Evolutionary conservation across 2,329 filamentous ascomycete genomes (phyloP).

Genomic region (Penicillium rolfsii): DNA sequence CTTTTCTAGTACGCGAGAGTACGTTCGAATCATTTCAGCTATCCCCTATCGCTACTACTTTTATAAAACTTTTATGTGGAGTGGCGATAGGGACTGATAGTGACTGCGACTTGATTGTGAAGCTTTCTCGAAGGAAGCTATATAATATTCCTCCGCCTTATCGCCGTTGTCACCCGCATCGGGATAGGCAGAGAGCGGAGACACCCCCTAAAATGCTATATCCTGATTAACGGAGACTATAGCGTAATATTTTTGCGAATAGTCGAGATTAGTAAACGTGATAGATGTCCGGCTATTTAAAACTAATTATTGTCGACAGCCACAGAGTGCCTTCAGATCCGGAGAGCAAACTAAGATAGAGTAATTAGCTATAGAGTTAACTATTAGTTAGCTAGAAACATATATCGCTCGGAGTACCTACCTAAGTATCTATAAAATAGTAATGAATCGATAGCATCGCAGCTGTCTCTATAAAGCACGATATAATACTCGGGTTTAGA

Average conservation of each 20-base stretch:
- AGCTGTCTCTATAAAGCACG: not conserved
- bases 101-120: not conserved
- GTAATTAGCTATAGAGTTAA: not conserved
- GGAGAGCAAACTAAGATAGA: constrained; percentile 3
- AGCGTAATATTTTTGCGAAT: not conserved
- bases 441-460: not conserved
- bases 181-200: not conserved
- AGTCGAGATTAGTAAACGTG: not conserved
- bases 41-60: not conserved
- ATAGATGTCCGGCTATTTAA: constrained; percentile 1
- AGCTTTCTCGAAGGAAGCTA: not conserved
- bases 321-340: not conserved
- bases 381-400: not conserved
- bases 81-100: not conserved
- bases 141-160: not conserved
- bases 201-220: not conserved
- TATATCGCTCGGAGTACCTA: not conserved
- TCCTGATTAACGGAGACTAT: not conserved
- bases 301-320: not conserved
- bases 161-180: not conserved
- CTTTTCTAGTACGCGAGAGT: not conserved
- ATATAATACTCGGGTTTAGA: constrained; percentile 2
- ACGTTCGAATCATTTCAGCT: not conserved
- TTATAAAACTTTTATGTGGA: not conserved
- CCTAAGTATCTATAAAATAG: not conserved